Percentiles rank a stretch among this genome's conserved stretches.
Evolutionary conservation across 306 rosid species (phyloP).

Genomic region (Urtica urens): DNA sequence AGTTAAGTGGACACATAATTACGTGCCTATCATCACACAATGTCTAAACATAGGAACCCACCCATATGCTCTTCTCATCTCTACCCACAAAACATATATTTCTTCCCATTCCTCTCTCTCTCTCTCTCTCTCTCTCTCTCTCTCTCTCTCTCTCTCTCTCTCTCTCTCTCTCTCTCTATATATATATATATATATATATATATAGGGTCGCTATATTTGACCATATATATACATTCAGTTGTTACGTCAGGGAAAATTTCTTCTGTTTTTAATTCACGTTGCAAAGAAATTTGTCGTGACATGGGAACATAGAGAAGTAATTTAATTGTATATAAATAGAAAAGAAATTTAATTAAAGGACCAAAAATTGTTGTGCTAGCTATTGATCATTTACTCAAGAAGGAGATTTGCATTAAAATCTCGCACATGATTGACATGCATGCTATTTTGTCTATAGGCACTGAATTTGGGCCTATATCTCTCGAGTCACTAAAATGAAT

Average conservation of each 20-base stretch:
- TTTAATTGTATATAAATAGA: not conserved
- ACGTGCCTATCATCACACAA: conserved; percentile 30
- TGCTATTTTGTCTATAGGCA: not conserved
- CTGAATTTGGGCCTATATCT: not conserved
- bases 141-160: not conserved
- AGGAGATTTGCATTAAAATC: conserved; percentile 5
- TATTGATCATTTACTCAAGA: not conserved
- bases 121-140: not conserved
- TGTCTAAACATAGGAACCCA: conserved; percentile 21
- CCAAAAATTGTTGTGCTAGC: not conserved
- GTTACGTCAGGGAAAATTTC: not conserved
- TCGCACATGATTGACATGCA: conserved; percentile 14
- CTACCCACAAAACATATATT: conserved; percentile 18
- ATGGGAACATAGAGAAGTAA: too few species aligned
- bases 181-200: not conserved
- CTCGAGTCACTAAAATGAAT: conserved; percentile 6
- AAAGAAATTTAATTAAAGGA: not conserved
- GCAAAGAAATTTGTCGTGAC: too few species aligned
- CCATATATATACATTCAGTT: not conserved
- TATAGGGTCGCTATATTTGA: conserved; percentile 8
- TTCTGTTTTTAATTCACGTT: too few species aligned
- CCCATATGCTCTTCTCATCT: conserved; percentile 27
- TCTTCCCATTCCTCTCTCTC: conserved; percentile 19
- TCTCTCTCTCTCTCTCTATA: too few species aligned
- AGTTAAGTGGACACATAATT: conserved; percentile 19